A percentile compares a stretch with the other conserved stretches of the same genome.
Conservation (phyloP, 148 eudicot species). For the Nepenthes gracilis region DNA sequence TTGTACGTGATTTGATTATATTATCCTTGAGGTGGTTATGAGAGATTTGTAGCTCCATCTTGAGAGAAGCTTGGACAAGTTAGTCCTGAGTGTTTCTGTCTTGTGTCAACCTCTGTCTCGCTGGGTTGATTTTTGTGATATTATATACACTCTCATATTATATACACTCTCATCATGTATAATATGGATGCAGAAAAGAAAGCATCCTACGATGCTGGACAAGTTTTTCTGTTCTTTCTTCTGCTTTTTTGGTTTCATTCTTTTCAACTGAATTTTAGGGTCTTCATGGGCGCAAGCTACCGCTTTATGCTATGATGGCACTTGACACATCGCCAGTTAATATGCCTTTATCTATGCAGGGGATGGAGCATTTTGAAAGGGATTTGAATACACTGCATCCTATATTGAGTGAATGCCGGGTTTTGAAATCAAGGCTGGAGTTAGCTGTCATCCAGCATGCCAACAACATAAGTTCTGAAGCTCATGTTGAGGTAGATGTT, state of each 20-base stretch:
- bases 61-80: too few relatives aligned
- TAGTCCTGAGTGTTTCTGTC: too few relatives aligned
- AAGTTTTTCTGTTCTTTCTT: background rate
- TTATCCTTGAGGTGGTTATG: too few relatives aligned
- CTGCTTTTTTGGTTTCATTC: background rate
- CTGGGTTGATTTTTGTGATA: too few relatives aligned
- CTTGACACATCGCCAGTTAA: constrained; percentile 1
- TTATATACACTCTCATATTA: too few relatives aligned
- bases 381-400: constrained; percentile 79
- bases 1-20: too few relatives aligned
- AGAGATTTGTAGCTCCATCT: too few relatives aligned
- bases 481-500: constrained; percentile 72
- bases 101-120: too few relatives aligned
- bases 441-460: constrained; percentile 80
- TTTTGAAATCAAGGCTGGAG: constrained; percentile 71
- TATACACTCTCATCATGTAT: too few relatives aligned
- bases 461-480: constrained; percentile 96
- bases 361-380: constrained; percentile 63
- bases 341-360: constrained; percentile 30
- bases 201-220: too few relatives aligned
- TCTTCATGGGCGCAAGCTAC: background rate
- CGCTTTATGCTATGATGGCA: background rate
- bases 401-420: constrained; percentile 89
- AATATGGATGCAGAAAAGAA: too few relatives aligned
- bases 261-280: background rate